These are phyloP conservation scores for Chlamydomonas schloesseri DNA, from an alignment of 139 green algal genomes.

Conservation along the genomic window DNA sequence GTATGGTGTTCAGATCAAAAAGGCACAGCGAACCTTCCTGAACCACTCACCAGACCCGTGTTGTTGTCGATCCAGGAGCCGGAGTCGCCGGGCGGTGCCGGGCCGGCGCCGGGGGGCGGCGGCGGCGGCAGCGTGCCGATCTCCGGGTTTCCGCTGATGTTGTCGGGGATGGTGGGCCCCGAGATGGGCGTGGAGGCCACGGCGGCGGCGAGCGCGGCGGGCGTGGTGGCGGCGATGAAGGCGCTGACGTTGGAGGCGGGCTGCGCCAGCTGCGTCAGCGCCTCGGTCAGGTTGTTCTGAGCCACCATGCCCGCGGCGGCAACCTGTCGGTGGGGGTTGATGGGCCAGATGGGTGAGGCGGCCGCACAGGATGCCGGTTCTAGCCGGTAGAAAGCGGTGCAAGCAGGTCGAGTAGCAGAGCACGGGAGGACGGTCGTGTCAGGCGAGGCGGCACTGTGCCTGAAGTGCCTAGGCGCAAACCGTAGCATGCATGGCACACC, in stretches of 20 bases:
- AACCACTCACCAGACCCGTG: no score
- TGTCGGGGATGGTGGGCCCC: background rate
- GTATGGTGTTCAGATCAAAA: no score
- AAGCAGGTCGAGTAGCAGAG: no score
- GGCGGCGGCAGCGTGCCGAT: background rate
- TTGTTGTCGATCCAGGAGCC: slow-evolving; percentile 1
- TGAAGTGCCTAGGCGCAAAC: no score
- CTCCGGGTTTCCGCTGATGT: background rate
- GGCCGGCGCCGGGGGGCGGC: background rate
- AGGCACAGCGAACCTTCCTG: no score
- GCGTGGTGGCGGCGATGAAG: slow-evolving; percentile 11
- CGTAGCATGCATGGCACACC: no score
- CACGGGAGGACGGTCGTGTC: no score
- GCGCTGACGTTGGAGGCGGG: background rate
- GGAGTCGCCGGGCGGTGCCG: background rate
- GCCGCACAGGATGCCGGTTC: no score
- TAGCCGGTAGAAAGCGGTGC: no score
- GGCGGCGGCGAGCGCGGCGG: background rate
- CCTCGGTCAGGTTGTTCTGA: slow-evolving; percentile 16
- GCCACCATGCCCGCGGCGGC: slow-evolving; percentile 8
- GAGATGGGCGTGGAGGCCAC: background rate
- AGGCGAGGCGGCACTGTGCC: no score
- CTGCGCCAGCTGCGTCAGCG: slow-evolving; percentile 7
- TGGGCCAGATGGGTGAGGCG: no score
- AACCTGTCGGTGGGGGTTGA: background rate